phyloP scores from a whole-genome alignment of 176 grass and related monocot genomes.

The Juncus inflexus region DNA sequence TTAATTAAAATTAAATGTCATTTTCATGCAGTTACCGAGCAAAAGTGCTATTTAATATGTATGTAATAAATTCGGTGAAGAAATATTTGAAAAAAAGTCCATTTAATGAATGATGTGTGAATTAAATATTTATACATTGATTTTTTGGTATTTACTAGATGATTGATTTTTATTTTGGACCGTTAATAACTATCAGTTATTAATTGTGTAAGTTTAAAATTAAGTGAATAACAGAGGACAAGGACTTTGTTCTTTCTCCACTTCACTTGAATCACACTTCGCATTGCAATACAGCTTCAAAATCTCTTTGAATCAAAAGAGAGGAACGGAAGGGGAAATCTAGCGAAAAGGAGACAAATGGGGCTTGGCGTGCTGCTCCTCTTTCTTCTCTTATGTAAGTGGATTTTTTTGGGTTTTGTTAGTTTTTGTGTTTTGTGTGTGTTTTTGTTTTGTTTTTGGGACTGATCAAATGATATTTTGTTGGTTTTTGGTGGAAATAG shows the following conservation, averaged over 20 bases:
- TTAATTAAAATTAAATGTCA: no score
- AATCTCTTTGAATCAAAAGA: not conserved
- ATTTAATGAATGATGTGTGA: no score
- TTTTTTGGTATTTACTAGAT: no score
- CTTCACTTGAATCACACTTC: conserved; percentile 1
- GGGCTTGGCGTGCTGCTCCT: conserved; percentile 19
- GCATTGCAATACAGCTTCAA: conserved; percentile 19
- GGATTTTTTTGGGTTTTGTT: not conserved
- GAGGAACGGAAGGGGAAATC: not conserved
- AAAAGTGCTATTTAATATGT: no score
- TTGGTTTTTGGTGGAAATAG: not conserved
- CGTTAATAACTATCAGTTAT: not conserved
- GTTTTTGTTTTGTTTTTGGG: conserved; percentile 9
- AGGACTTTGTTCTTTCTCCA: not conserved
- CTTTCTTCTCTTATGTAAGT: conserved; percentile 29
- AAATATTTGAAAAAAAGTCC: no score
- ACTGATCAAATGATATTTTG: conserved; percentile 2
- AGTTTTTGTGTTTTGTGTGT: not conserved
- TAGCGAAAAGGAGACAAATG: conserved; percentile 1
- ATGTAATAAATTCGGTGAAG: no score
- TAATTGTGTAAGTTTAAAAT: not conserved
- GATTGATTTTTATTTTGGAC: no score
- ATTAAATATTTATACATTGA: no score
- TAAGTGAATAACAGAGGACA: not conserved
- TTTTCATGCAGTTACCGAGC: no score